phyloP scores from a whole-genome alignment of 192 early-diverging fungal species.

The Podila verticillata region DNA sequence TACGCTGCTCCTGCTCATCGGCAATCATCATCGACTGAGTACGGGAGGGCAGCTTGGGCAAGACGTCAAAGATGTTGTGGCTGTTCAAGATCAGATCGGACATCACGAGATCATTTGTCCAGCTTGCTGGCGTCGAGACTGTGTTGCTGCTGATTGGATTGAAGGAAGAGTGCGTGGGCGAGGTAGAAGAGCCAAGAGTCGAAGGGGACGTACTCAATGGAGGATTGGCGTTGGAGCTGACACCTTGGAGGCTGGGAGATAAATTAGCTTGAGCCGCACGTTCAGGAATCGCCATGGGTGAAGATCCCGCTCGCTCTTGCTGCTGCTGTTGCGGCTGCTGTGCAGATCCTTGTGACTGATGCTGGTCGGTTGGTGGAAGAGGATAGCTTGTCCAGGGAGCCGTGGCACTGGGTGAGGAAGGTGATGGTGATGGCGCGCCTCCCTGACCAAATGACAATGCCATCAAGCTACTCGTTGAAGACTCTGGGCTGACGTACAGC shows the following conservation, averaged over 20 bases:
- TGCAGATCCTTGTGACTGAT: background rate
- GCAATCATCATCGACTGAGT: constrained; percentile 16
- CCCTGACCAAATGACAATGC: constrained; percentile 19
- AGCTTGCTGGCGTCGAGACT: constrained; percentile 35
- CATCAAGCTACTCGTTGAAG: background rate
- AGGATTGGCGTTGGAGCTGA: background rate
- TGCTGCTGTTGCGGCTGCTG: constrained; percentile 2
- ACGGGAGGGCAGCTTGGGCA: constrained; percentile 32
- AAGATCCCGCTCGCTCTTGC: background rate
- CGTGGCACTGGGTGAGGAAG: constrained; percentile 10
- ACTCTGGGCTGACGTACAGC: background rate
- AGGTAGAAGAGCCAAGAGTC: background rate
- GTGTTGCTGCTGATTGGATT: constrained; percentile 12
- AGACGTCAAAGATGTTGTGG: constrained; percentile 31
- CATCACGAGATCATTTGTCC: constrained; percentile 43
- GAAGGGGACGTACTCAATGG: background rate
- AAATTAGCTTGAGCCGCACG: background rate
- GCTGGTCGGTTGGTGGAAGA: constrained; percentile 6
- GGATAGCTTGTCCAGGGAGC: constrained; percentile 25
- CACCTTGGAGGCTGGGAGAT: background rate
- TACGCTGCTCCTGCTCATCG: constrained; percentile 5
- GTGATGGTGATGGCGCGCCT: background rate
- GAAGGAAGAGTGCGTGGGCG: constrained; percentile 4
- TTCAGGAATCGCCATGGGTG: background rate
- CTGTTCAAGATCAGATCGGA: constrained; percentile 45